Evolutionary conservation across 2,329 filamentous ascomycete species (phyloP).

Genomic region (Xenoacremonium recifei): DNA sequence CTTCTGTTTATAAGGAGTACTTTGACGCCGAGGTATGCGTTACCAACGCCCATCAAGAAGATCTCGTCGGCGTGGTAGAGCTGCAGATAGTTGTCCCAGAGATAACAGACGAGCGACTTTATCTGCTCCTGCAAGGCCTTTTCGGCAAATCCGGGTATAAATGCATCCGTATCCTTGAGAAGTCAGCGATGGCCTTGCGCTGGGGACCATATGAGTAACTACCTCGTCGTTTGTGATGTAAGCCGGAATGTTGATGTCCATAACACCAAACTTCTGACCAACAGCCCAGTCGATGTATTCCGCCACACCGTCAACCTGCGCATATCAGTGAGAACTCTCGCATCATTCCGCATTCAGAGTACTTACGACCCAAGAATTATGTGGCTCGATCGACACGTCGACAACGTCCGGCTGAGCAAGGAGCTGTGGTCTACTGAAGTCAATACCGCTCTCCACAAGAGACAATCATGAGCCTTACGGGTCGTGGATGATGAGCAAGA

Average conservation of each 20-base stretch:
- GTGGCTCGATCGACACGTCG: conserved; percentile 73
- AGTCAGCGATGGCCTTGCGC: conserved; percentile 11
- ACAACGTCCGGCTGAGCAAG: conserved; percentile 64
- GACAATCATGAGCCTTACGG: conserved; percentile 55
- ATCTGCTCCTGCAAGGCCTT: conserved; percentile 56
- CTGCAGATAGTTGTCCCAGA: conserved; percentile 98
- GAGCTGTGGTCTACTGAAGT: conserved; percentile 58
- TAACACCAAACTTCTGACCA: conserved; percentile 73
- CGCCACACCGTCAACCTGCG: conserved; percentile 74
- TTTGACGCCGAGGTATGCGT: conserved; percentile 80
- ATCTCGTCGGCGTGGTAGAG: conserved; percentile 69
- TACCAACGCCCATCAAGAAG: conserved; percentile 85
- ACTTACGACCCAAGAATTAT: conserved; percentile 86
- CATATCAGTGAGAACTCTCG: conserved; percentile 16
- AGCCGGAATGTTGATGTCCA: conserved; percentile 89
- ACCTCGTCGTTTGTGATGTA: conserved; percentile 67
- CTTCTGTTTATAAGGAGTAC: conserved; percentile 76
- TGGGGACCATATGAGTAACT: conserved; percentile 20
- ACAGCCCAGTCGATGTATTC: conserved; percentile 84
- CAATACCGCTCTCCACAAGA: conserved; percentile 4
- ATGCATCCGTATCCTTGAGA: conserved; percentile 46
- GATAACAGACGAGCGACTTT: conserved; percentile 75
- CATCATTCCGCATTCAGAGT: neutral
- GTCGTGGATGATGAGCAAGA: conserved; percentile 88
- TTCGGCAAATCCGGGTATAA: conserved; percentile 44